Conservation (phyloP, 2,329 filamentous ascomycete species). For the Escovopsis sp. region DNA sequence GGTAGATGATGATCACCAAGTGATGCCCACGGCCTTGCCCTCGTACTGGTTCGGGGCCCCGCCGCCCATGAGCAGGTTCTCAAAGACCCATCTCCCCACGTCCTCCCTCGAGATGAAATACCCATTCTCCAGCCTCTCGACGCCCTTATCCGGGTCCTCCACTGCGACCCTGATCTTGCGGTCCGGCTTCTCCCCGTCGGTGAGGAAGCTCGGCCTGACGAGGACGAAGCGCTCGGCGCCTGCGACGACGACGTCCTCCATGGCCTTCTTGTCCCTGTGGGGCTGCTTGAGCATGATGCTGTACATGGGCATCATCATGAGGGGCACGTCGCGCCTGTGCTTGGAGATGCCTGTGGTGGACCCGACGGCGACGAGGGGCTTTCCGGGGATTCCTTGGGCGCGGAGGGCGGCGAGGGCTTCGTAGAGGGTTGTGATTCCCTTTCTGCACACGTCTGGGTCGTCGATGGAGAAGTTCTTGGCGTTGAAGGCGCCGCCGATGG, state of each 20-base stretch:
- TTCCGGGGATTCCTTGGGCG: slow-evolving; percentile 4
- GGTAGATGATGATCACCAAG: slow-evolving; percentile 12
- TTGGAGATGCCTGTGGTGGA: slow-evolving; percentile 27
- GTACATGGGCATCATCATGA: slow-evolving; percentile 29
- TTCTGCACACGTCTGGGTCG: slow-evolving; percentile 26
- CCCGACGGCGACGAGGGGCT: slow-evolving; percentile 22
- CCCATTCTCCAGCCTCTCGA: slow-evolving; percentile 23
- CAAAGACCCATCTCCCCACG: slow-evolving; percentile 27
- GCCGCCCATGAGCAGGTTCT: slow-evolving; percentile 17
- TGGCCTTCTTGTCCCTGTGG: slow-evolving; percentile 32
- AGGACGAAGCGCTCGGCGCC: slow-evolving; percentile 22
- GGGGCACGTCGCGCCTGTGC: slow-evolving; percentile 18
- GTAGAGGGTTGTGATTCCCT: slow-evolving; percentile 21
- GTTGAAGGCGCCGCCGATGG: slow-evolving; percentile 21
- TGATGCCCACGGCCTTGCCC: slow-evolving; percentile 16
- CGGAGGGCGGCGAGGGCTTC: slow-evolving; percentile 15
- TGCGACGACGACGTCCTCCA: slow-evolving; percentile 23
- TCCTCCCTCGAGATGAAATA: slow-evolving; percentile 27
- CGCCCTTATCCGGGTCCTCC: slow-evolving; percentile 18
- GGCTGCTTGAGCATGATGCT: slow-evolving; percentile 24
- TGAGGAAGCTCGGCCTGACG: slow-evolving; percentile 24
- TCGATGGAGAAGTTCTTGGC: slow-evolving; percentile 14
- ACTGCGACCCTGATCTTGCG: slow-evolving; percentile 15
- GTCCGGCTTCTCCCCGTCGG: slow-evolving; percentile 11
- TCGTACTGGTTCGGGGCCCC: slow-evolving; percentile 9